Base-by-base conservation (phyloP, 495 filamentous ascomycete genomes). In the Penicillium cosmopolitanum region DNA sequence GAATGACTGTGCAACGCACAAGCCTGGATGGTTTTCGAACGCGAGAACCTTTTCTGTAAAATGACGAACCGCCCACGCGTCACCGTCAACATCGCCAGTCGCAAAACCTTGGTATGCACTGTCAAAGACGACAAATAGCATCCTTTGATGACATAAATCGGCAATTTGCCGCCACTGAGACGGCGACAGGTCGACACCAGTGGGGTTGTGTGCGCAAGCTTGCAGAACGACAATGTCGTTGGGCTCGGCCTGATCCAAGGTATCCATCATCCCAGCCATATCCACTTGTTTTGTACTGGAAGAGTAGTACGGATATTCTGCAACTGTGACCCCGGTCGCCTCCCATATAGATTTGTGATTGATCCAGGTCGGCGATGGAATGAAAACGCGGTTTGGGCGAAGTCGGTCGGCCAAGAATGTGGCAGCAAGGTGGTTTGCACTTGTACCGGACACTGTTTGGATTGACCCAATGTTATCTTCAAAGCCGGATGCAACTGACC, bases 361-460 rank as follows among this genome's bases (percentile, higher is more conserved):
- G 5, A 53, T 34, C 72, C 71, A 76, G 4, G 73, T 73, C 12
- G 72, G 69, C 11, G 65, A 46, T 4, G 72, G 63, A 34, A 74
- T 60, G 47, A 59, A 73, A 6, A 75, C 69, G 11, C 53, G 50
- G 13, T 55, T 35, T 11, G 69, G 69, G 11, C 50, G 46, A 0
- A 68, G 44, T n/a, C 56, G 36, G 9, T 47, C 48, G 56, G 85
- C 77, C 43, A 94, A 82, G 77, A 96, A 93, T 56, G 88, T 80
- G 48, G 87, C 90, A 51, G 88, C 92, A 5, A 95, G 74, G 61
- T 92, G 89, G 23, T 92, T 84, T 23, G 92, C 90, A 52, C 92
- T 92, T 16, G 92, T 96, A 56, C 91, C 92, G 38, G 91, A 93
- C 73, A 96, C 88, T 61, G 92, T 92, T 70, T 92, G 89, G 1